Evolutionary conservation across 768 basidiomycete genomes (phyloP).

Genomic region (Russula emetica): DNA sequence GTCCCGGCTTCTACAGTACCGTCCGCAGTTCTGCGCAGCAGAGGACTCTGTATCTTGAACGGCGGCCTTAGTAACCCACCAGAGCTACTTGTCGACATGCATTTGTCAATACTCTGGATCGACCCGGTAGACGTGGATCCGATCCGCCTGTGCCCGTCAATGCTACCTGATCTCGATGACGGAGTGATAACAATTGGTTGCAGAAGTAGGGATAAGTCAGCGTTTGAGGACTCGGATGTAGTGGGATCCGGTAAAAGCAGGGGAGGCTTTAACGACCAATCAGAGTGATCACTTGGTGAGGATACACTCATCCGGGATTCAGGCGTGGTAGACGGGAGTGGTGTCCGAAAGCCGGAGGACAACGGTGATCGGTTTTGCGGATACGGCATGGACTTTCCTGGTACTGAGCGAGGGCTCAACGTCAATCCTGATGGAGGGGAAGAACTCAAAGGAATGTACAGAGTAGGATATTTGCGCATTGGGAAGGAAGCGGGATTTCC

Average conservation of each 20-base stretch:
- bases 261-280: slow-evolving; percentile 2
- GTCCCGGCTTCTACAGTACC: slow-evolving; percentile 41
- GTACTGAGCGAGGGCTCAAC: not conserved
- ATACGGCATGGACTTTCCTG: slow-evolving; percentile 10
- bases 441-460: slow-evolving; percentile 19
- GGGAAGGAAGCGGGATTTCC: not conserved
- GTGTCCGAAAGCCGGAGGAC: not conserved
- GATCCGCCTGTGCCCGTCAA: not conserved
- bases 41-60: slow-evolving; percentile 11
- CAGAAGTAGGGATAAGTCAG: slow-evolving; percentile 4
- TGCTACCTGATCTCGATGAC: not conserved
- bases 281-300: not conserved
- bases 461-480: not conserved
- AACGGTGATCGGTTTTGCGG: slow-evolving; percentile 5
- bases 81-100: not conserved
- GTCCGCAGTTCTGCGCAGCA: slow-evolving; percentile 19
- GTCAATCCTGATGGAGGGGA: slow-evolving; percentile 15
- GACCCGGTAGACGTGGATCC: slow-evolving; percentile 1
- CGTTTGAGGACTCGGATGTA: not conserved
- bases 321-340: not conserved
- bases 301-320: slow-evolving; percentile 1
- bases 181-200: slow-evolving; percentile 5
- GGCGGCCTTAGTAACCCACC: slow-evolving; percentile 12
- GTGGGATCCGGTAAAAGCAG: not conserved
- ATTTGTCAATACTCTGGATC: not conserved